phyloP scores from a whole-genome alignment of 1,284 basidiomycete genomes.

The Ganoderma sp. region DNA sequence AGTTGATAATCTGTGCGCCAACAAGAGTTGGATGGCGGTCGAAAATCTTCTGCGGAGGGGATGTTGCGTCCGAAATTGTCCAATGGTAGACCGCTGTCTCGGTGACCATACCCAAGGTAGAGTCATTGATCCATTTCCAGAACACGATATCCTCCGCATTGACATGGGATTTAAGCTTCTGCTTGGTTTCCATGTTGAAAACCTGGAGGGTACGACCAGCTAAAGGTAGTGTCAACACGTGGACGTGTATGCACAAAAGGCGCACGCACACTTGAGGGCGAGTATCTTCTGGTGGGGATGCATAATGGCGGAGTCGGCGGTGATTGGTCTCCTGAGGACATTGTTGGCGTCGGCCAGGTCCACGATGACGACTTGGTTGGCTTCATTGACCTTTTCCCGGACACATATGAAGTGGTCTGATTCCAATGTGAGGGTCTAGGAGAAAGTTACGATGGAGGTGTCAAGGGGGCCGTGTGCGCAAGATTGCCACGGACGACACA shows the following conservation, averaged over 20 bases:
- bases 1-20: constrained; percentile 98
- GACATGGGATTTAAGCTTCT: constrained; percentile 95
- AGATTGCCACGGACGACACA: constrained; percentile 39
- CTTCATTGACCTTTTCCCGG: constrained; percentile 87
- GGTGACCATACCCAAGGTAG: constrained; percentile 94
- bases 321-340: constrained; percentile 95
- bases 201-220: constrained; percentile 95
- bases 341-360: constrained; percentile 96
- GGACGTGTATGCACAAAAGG: neutral
- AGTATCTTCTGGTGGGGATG: constrained; percentile 97
- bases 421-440: constrained; percentile 88
- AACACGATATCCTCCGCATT: constrained; percentile 96
- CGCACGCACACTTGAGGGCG: constrained; percentile 83
- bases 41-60: constrained; percentile 89
- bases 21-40: constrained; percentile 96
- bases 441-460: too few species aligned
- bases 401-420: constrained; percentile 98
- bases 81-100: constrained; percentile 96
- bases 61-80: constrained; percentile 77
- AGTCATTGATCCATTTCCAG: constrained; percentile 98
- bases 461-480: constrained; percentile 31
- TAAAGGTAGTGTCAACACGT: constrained; percentile 39
- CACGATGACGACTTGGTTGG: constrained; percentile 97
- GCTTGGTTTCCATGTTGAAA: constrained; percentile 98
- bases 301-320: constrained; percentile 98